Conservation (phyloP, 768 basidiomycete genomes). For the Steccherinum ochraceum region DNA sequence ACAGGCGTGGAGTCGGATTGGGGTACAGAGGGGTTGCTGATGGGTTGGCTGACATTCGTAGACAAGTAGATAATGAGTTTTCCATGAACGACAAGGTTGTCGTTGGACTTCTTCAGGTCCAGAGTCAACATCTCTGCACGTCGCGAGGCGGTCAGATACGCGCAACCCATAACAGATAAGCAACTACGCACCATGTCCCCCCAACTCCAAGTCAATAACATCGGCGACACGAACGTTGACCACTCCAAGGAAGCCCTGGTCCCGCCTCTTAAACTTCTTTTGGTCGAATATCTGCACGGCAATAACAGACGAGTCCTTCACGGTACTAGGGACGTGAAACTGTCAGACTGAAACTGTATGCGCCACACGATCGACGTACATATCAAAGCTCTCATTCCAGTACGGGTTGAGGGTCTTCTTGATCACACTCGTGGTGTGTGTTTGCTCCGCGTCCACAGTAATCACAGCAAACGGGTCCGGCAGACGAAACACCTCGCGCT, state of each 20-base stretch:
- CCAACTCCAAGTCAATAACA: slow-evolving; percentile 85
- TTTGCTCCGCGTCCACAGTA: slow-evolving; percentile 97
- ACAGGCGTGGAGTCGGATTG: slow-evolving; percentile 50
- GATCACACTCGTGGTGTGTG: slow-evolving; percentile 93
- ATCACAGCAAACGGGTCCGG: slow-evolving; percentile 98
- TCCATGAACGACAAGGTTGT: slow-evolving; percentile 95
- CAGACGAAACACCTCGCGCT: slow-evolving; percentile 92
- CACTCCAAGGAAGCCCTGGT: slow-evolving; percentile 97
- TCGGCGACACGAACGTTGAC: slow-evolving; percentile 92
- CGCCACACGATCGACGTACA: slow-evolving; percentile 56
- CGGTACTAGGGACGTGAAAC: slow-evolving; percentile 49
- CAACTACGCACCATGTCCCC: slow-evolving; percentile 74
- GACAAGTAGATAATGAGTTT: slow-evolving; percentile 96
- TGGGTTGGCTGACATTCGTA: slow-evolving; percentile 82
- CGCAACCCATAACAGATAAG: slow-evolving; percentile 4
- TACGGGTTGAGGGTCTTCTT: slow-evolving; percentile 94
- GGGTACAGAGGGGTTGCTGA: slow-evolving; percentile 69
- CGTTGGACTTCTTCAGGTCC: slow-evolving; percentile 98
- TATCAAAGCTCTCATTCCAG: slow-evolving; percentile 98
- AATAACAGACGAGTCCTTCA: slow-evolving; percentile 96
- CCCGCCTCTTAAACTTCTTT: slow-evolving; percentile 96
- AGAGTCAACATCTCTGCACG: slow-evolving; percentile 82
- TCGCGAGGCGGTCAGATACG: not conserved
- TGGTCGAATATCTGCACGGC: slow-evolving; percentile 99
- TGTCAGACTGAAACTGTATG: no score